Evolutionary conservation across 257 asterid species (phyloP).

Genomic region (Hygrophila difformis): DNA sequence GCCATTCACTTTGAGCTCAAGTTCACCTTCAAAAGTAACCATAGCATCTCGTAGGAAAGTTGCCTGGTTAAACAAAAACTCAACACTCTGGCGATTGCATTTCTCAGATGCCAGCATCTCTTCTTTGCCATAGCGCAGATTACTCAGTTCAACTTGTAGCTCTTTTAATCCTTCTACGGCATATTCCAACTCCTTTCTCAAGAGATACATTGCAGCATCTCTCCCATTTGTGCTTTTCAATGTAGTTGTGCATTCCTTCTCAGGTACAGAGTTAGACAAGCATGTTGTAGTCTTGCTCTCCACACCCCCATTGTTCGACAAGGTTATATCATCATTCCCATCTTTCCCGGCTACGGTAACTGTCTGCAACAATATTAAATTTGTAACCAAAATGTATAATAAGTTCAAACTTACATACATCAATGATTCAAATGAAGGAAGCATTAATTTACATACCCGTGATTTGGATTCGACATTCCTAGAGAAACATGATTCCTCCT

Average conservation of each 20-base stretch:
- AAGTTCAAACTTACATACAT: no score
- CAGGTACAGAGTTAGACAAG: constrained; percentile 1
- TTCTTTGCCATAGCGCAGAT: constrained; percentile 48
- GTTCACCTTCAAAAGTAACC: constrained; percentile 43
- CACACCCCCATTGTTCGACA: constrained; percentile 13
- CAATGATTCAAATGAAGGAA: constrained; percentile 1
- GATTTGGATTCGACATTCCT: constrained; percentile 24
- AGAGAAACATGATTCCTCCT: constrained; percentile 17
- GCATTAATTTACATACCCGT: constrained; percentile 39
- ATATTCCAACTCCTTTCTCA: constrained; percentile 64
- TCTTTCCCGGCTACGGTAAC: constrained; percentile 32
- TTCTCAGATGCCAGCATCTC: constrained; percentile 42
- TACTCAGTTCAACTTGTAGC: constrained; percentile 62
- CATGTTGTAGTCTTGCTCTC: constrained; percentile 11
- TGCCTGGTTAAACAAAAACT: constrained; percentile 35
- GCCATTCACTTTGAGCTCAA: constrained; percentile 32
- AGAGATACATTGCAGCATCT: constrained; percentile 47
- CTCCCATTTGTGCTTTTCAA: constrained; percentile 16
- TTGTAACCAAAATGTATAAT: background rate
- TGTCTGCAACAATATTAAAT: constrained; percentile 63
- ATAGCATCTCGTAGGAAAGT: constrained; percentile 41
- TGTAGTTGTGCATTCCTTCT: background rate
- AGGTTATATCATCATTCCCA: constrained; percentile 26
- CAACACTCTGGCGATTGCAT: constrained; percentile 37
- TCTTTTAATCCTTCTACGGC: constrained; percentile 60